A percentile compares a stretch with the other conserved stretches of the same genome.
These are phyloP conservation scores for Penicillium thymicola DNA, from an alignment of 2,329 filamentous ascomycete species.

Conservation along the genomic window DNA sequence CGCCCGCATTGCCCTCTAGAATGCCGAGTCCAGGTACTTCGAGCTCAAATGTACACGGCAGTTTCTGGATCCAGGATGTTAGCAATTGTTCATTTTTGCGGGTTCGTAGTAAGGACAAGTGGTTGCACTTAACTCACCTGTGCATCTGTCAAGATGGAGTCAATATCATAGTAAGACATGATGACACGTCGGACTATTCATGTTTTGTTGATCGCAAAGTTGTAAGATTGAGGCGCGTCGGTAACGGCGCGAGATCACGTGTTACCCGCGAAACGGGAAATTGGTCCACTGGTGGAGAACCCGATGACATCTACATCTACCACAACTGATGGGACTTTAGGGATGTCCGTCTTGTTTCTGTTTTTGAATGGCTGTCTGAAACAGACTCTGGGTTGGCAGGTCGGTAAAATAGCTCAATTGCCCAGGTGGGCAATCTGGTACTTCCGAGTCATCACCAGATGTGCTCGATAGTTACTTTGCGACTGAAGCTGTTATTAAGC, in stretches of 20 bases:
- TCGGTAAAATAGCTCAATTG: too few species aligned
- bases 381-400: neutral
- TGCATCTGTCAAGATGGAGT: conserved; percentile 47
- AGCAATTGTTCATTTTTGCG: conserved; percentile 1
- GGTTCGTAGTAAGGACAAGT: neutral
- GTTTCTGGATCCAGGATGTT: conserved; percentile 60
- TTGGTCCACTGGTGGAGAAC: neutral
- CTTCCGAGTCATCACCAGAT: neutral
- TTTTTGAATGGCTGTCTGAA: neutral
- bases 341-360: neutral
- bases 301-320: neutral
- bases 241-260: conserved; percentile 15
- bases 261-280: neutral
- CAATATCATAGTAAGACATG: conserved; percentile 49
- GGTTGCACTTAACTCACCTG: conserved; percentile 29
- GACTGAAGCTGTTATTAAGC: too few species aligned
- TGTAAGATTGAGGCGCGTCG: conserved; percentile 9
- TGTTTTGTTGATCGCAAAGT: conserved; percentile 8
- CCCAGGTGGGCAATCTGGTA: neutral
- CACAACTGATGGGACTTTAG: neutral
- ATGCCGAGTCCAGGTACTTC: conserved; percentile 84
- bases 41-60: conserved; percentile 91
- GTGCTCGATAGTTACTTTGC: too few species aligned
- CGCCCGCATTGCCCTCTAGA: conserved; percentile 75
- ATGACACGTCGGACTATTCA: conserved; percentile 10